These are phyloP conservation scores for Chamaecyparis obtusa DNA, from an alignment of 75 land plant genomes.

Conservation along the genomic window DNA sequence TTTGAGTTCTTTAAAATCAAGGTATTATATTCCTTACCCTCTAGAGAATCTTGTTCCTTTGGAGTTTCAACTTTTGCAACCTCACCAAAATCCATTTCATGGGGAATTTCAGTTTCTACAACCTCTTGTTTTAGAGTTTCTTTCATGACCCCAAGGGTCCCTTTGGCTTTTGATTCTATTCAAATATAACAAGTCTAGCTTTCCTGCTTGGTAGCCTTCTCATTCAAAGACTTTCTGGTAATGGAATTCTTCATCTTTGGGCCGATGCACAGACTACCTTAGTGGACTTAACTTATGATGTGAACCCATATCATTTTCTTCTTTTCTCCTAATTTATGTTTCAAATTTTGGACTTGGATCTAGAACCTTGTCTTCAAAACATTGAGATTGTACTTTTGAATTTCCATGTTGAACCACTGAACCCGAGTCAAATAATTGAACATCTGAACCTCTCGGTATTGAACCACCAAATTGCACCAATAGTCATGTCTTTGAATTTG, in stretches of 20 bases:
- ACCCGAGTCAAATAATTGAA: no score
- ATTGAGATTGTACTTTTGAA: no score
- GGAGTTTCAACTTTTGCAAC: not conserved
- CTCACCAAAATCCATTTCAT: not conserved
- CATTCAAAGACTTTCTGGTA: not conserved
- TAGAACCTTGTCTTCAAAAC: no score
- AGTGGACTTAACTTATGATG: no score
- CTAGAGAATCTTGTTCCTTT: not conserved
- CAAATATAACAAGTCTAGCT: not conserved
- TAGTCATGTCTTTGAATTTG: no score
- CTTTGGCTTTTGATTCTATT: not conserved
- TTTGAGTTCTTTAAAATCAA: not conserved
- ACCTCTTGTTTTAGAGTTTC: not conserved
- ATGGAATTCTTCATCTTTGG: not conserved
- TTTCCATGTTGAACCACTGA: no score
- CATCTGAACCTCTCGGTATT: no score
- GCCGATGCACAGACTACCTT: no score
- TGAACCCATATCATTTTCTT: no score
- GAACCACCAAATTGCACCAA: no score
- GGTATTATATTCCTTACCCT: not conserved
- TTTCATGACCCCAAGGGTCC: not conserved
- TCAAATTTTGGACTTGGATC: no score
- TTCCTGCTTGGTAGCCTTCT: not conserved
- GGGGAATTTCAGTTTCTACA: not conserved
- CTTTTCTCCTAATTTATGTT: no score